Evolutionary conservation across 345 rosid species (phyloP), one percentile per base, ranked within the genome.

Genomic region (Mallotus nudiflorus): DNA sequence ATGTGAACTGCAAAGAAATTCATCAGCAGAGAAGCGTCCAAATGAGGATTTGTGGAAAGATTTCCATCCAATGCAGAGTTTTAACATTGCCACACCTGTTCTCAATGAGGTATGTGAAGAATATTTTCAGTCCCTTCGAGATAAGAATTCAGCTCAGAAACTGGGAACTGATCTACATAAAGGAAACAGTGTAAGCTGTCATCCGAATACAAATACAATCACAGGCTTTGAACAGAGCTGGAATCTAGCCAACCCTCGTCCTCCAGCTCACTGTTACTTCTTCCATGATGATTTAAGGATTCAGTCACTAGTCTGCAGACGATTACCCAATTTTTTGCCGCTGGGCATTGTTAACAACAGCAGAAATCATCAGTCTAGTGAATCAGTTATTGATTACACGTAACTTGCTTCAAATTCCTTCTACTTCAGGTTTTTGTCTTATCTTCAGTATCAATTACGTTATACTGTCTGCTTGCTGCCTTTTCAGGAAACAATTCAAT

Each of bases 41-140:
- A 72, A 44, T 33, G 80, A 79, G 31, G 97, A 90, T 82, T 75
- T 87, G 42, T 89, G 96, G 97, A 84, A 82, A 79, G 83, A 86
- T 70, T 86, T 95, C 75, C 58, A 75, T 83, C 84, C 88, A 25
- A 44, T 57, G 25, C 80, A 82, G 68, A 73, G 67, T 72, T 77
- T 76, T 69, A 77, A 69, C 48, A 70, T 89, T 60, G 75, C 84
- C 55, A 95, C 97, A 64, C 97, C 97, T 64, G 93, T 84, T 73
- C 73, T 90, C 48, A 97, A 95, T 83, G 91, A 86, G 77, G 68
- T 95, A 51, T 92, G 90, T 68, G 69, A 86, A 66, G 97, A 95
- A 73, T 90, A 92, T 81, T 90, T 85, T 69, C 85, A 75, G 73
- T 81, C 96, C 57, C 50, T 68, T 57, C 80, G 84, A 78, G 37